These are phyloP conservation scores for Calonectria pteridis DNA, from an alignment of 2,329 filamentous ascomycete species.

Conservation along the genomic window DNA sequence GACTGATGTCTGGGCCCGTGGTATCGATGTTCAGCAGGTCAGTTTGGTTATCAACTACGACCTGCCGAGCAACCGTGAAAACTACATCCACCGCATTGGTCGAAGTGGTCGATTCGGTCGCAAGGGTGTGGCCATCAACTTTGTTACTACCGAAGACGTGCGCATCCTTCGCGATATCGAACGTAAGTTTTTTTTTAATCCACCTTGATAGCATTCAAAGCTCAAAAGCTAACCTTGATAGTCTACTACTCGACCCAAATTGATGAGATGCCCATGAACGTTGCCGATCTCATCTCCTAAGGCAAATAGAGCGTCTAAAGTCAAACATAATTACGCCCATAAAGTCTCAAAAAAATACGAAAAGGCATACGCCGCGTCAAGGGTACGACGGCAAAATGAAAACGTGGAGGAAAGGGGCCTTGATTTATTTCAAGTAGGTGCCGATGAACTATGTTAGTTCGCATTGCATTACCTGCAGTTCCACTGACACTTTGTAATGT, in stretches of 20 bases:
- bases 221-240: conserved; percentile 55
- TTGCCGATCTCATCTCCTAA: conserved; percentile 71
- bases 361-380: conserved; percentile 31
- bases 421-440: conserved; percentile 41
- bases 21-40: conserved; percentile 99
- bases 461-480: background rate
- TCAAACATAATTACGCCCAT: background rate
- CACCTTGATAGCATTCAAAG: background rate
- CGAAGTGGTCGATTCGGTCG: conserved; percentile 94
- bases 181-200: conserved; percentile 66
- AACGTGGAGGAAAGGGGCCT: conserved; percentile 48
- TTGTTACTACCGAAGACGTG: conserved; percentile 97
- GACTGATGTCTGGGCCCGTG: conserved; percentile 97
- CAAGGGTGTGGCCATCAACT: conserved; percentile 99
- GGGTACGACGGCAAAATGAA: conserved; percentile 26
- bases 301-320: background rate
- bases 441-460: too few relatives aligned
- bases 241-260: conserved; percentile 98
- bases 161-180: conserved; percentile 98
- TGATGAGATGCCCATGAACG: conserved; percentile 99
- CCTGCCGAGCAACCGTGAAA: conserved; percentile 97
- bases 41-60: conserved; percentile 99
- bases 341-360: background rate
- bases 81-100: conserved; percentile 99
- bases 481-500: conserved; percentile 4